Percentiles rank a stretch among this genome's conserved stretches.
These are phyloP conservation scores for Hypoxylon intermedium DNA, from an alignment of 495 filamentous ascomycete genomes.

Conservation along the genomic window DNA sequence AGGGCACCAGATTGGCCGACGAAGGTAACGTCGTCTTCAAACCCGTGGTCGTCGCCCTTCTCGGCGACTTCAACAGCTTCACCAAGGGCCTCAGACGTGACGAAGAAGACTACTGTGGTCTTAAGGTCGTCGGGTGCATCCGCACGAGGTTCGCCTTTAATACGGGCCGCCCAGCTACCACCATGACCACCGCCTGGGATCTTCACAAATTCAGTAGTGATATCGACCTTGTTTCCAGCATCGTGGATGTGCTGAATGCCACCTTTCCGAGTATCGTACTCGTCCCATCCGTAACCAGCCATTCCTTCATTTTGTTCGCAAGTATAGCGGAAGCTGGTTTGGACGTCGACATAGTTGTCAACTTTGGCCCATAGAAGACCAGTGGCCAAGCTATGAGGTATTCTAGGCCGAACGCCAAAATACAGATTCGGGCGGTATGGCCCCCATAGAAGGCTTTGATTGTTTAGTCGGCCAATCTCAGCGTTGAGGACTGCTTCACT, in stretches of 20 bases:
- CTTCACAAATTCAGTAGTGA: conserved; percentile 93
- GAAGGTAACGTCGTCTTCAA: conserved; percentile 76
- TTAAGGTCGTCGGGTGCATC: conserved; percentile 68
- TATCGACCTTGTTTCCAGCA: conserved; percentile 81
- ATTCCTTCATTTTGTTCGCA: conserved; percentile 96
- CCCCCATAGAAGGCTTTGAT: conserved; percentile 92
- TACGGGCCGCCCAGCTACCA: conserved; percentile 87
- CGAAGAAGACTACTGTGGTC: conserved; percentile 81
- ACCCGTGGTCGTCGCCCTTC: conserved; percentile 62
- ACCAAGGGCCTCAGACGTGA: conserved; percentile 78
- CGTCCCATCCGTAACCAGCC: conserved; percentile 96
- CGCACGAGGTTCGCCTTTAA: conserved; percentile 80
- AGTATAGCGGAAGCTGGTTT: conserved; percentile 85
- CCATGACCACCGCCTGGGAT: conserved; percentile 86
- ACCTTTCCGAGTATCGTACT: conserved; percentile 87
- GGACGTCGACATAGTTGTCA: conserved; percentile 77
- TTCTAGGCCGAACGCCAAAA: conserved; percentile 88
- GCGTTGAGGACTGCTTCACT: conserved; percentile 54
- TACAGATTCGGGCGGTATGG: conserved; percentile 95
- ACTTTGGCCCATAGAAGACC: conserved; percentile 91
- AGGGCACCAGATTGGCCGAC: conserved; percentile 74
- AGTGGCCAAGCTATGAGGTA: conserved; percentile 82
- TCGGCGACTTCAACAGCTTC: conserved; percentile 63
- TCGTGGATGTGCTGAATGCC: conserved; percentile 91
- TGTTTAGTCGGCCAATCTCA: conserved; percentile 68